Base-by-base conservation (phyloP, 768 basidiomycete species). In the Calocybe indica region DNA sequence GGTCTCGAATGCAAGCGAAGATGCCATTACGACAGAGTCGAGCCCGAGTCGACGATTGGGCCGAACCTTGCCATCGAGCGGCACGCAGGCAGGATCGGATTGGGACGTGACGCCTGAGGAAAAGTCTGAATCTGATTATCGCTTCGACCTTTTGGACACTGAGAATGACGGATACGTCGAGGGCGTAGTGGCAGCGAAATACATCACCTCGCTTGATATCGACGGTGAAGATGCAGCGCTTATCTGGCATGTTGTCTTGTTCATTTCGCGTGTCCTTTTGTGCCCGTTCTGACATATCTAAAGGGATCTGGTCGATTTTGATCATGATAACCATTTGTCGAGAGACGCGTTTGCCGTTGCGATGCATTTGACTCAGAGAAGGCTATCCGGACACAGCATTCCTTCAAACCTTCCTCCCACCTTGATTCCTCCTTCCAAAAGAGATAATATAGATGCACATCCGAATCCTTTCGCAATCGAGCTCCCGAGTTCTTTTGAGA, bases 311-410 rank as follows among this genome's bases (percentile, higher is more conserved):
- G 60, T 65, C 6, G 64, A 68, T 46, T 34, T 71, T 2, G 58
- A 68, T 46, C 52, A 60, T 22, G 66, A 71, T 43, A 60, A 60
- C 30, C 56, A 60, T 32, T 52, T 73, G 8, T 66, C 65, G 12
- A 52, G 55, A n/a, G 70, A 72, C 30, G 64, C 63, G 30, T 71
- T 73, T 47, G 62, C 62, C 0, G 55, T 72, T 11, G 66, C 67
- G 2, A 55, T 72, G 52, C 62, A 72, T 53, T 55, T 72, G 22
- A 59, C 68, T 14, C 61, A 65, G 37, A 60, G 56, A 36, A 60
- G 54, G 46, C 49, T 65, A 12, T 58, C 57, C 32, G 70, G 70
- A 7, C 56, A 56, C 40, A 61, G 63, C 15, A 45, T 71, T 22
- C 70, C 72, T 3, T 46, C 47, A 31, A 50, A 56, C 28, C 56